Percentiles rank a stretch among this genome's conserved stretches.
Evolutionary conservation across 768 basidiomycete species (phyloP).

Genomic region (Ephemerocybe angulata): DNA sequence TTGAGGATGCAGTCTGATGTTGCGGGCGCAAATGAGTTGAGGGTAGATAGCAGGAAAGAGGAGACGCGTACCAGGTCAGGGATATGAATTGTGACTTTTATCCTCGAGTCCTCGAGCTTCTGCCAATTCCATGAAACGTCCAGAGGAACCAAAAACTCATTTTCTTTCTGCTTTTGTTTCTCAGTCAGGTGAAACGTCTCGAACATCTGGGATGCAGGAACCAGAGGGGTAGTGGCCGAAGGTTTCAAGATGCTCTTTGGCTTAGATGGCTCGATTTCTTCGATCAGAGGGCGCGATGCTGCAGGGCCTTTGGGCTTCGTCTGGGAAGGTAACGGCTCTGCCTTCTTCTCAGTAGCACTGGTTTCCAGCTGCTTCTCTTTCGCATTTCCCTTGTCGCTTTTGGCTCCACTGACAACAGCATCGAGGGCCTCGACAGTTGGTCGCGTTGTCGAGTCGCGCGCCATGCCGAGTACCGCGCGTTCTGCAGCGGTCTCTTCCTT

Average conservation of each 20-base stretch:
- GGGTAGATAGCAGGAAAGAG: neutral
- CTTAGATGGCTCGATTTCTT: slow-evolving; percentile 32
- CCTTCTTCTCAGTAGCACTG: neutral
- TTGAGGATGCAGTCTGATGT: slow-evolving; percentile 40
- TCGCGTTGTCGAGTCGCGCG: no score
- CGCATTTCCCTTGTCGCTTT: neutral
- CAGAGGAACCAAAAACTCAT: neutral
- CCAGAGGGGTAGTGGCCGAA: slow-evolving; percentile 6
- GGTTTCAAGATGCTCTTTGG: slow-evolving; percentile 46
- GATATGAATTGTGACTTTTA: slow-evolving; percentile 50
- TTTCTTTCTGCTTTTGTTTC: neutral
- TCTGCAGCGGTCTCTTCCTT: neutral
- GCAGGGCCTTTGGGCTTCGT: slow-evolving; percentile 21
- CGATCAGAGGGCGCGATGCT: no score
- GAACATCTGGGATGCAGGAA: slow-evolving; percentile 12
- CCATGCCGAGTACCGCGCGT: neutral
- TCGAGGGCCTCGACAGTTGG: neutral
- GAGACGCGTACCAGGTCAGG: slow-evolving; percentile 46
- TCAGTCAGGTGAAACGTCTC: slow-evolving; percentile 11
- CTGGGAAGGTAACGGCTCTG: slow-evolving; percentile 8
- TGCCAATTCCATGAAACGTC: slow-evolving; percentile 49
- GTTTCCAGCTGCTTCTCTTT: neutral
- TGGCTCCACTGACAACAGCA: neutral
- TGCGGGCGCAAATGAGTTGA: neutral
- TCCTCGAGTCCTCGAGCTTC: slow-evolving; percentile 29